A percentile compares a stretch with the other conserved stretches of the same genome.
phyloP scores from a whole-genome alignment of 2,329 filamentous ascomycete genomes.

The Arthrobotrys sphaeroides region DNA sequence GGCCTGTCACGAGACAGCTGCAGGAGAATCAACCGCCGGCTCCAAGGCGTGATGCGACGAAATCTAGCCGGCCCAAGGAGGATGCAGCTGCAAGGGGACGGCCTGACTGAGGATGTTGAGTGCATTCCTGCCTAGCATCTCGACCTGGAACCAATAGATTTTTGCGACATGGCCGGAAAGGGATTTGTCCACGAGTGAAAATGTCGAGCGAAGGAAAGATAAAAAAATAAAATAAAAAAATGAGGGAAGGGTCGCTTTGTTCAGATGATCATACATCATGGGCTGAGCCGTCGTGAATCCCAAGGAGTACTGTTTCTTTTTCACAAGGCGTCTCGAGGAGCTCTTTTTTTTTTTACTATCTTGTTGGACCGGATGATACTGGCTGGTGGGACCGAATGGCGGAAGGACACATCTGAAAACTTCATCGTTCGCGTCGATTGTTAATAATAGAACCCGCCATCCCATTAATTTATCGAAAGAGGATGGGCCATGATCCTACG shows the following conservation, averaged over 20 bases:
- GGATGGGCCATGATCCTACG: background rate
- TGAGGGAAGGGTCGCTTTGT: too few relatives aligned
- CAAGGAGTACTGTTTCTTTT: background rate
- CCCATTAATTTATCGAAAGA: background rate
- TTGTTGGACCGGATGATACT: background rate
- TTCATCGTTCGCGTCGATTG: background rate
- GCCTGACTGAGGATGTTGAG: background rate
- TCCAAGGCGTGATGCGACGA: background rate
- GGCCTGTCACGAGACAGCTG: too few relatives aligned
- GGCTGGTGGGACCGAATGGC: background rate
- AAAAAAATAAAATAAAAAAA: background rate
- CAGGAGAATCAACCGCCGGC: too few relatives aligned
- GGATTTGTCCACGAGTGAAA: too few relatives aligned
- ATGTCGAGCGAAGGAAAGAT: background rate
- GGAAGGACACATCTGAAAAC: background rate
- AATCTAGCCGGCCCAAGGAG: background rate
- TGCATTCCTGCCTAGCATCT: background rate
- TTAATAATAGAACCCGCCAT: slow-evolving; percentile 1
- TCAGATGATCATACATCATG: background rate
- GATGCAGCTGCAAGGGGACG: background rate
- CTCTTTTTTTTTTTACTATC: background rate
- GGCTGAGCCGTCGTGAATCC: background rate
- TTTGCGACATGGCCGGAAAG: too few relatives aligned
- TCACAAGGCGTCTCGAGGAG: background rate
- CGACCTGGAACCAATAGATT: background rate